These are phyloP conservation scores for Saccharomyces hybrid DNA, from an alignment of 1,139 yeast species.

Conservation along the genomic window DNA sequence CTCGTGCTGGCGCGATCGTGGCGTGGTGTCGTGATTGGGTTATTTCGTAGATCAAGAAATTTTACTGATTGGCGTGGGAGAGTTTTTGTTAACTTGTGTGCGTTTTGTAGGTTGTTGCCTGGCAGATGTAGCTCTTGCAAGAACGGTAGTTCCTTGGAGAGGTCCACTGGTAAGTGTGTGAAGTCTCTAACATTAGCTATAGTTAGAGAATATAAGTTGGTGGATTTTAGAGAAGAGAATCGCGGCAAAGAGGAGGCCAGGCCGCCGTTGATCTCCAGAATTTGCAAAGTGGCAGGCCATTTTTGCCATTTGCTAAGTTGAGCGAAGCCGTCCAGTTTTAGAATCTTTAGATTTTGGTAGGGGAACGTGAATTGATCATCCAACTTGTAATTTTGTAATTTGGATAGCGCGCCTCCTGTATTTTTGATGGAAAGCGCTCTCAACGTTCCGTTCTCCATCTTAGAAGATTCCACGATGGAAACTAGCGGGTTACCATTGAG, in stretches of 20 bases:
- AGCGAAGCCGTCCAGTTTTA: slow-evolving; percentile 5
- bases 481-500: slow-evolving; percentile 23
- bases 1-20: not conserved
- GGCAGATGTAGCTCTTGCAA: slow-evolving; percentile 3
- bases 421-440: not conserved
- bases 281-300: slow-evolving; percentile 3
- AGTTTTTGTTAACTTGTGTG: slow-evolving; percentile 1
- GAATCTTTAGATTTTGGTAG: slow-evolving; percentile 2
- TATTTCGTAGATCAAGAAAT: slow-evolving; percentile 1
- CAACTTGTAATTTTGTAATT: not conserved
- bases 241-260: slow-evolving; percentile 2
- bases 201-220: not conserved
- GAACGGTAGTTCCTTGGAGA: slow-evolving; percentile 2
- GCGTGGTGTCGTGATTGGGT: slow-evolving; percentile 2
- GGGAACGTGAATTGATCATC: not conserved
- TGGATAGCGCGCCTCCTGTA: not conserved
- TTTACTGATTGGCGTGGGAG: slow-evolving; percentile 2
- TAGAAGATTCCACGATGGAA: not conserved
- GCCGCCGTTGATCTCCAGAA: slow-evolving; percentile 2
- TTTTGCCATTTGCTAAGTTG: not conserved
- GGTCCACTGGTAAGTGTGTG: not conserved
- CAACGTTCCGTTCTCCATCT: not conserved
- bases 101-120: slow-evolving; percentile 1
- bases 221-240: not conserved
- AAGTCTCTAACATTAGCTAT: slow-evolving; percentile 2